Conservation (phyloP, 139 green algal genomes). For the Chlamydomonas sp. region DNA sequence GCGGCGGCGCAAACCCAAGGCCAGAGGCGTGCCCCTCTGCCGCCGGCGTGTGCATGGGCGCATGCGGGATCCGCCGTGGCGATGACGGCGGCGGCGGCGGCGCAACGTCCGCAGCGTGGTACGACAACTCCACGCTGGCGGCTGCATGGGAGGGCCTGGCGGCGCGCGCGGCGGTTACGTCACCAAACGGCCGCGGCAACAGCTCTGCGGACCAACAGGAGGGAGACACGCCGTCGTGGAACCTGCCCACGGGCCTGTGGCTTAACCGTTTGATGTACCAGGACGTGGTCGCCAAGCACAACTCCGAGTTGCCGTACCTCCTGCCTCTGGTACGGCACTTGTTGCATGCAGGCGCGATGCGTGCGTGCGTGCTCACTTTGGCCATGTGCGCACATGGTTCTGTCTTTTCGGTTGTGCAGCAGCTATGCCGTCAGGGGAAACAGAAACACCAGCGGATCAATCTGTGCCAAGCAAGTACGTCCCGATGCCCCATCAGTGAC, state of each 20-base stretch:
- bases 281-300: conserved; percentile 11
- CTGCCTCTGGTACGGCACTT: conserved; percentile 14
- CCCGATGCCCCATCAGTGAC: too few relatives aligned
- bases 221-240: too few relatives aligned
- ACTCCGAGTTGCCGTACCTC: conserved; percentile 35
- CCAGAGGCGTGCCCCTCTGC: too few relatives aligned
- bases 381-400: too few relatives aligned
- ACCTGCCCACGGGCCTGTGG: neutral
- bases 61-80: too few relatives aligned
- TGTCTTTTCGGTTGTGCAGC: too few relatives aligned
- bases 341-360: neutral
- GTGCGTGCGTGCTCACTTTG: neutral
- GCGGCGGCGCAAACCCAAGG: too few relatives aligned
- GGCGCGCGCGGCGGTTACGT: neutral
- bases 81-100: neutral
- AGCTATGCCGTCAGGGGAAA: too few relatives aligned
- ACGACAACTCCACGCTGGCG: neutral
- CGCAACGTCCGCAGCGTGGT: neutral
- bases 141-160: neutral
- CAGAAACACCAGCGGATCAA: too few relatives aligned
- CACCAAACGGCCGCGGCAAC: too few relatives aligned
- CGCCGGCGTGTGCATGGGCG: neutral
- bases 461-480: too few relatives aligned
- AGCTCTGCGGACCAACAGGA: too few relatives aligned
- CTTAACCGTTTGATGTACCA: conserved; percentile 25